Base-by-base conservation (phyloP, 192 early-diverging fungal species). In the Linnemannia schmuckeri region DNA sequence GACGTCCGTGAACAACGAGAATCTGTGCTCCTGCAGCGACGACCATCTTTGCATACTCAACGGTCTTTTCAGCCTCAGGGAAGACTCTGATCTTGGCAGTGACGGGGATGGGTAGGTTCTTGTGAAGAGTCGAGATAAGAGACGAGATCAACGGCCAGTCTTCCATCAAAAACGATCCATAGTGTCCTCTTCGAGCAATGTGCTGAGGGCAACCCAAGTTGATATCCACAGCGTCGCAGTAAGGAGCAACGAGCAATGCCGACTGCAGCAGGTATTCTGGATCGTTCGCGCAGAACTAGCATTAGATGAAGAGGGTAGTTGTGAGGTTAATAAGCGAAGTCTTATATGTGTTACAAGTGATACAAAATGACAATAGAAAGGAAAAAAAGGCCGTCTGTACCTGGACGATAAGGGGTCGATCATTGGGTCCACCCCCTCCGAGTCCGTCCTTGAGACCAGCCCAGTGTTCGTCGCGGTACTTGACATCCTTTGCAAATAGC, bases 141-240 rank as follows among this genome's bases (percentile, higher is more conserved):
- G 85, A 87, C 5, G 85, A 44, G 42, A 97, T 94, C 41, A 95
- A 83, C 0, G 96, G 95, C 98, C 97, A 98, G 38, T 99, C 98
- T 37, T 99, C 98, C 94, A 96, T 96, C 82, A 99, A 81, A 76
- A 94, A 99, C 33, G 97, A 94, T 0, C 98, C 98, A 85, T 99
- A 99, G 83, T 94, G 95, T 17, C 98, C 98, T 74, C 95, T 88
- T 46, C 92, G 91, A 10, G 98, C 98, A 86, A 99, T 99, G 54
- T 95, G 93, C 89, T 99, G 98, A 22, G 98, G 98, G 79, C 98
- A 99, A 18, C 99, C 98, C 7, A 99, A 91, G 75, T 99, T 99
- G 42, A 99, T 88, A 88, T 99, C 98, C 13, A 99, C 96, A 10
- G 97, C 99, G 81, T 97, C 97, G 76, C 97, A 98, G 27, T 95